A percentile compares a stretch with the other conserved stretches of the same genome.
Evolutionary conservation across 1,284 basidiomycete species (phyloP).

Genomic region (Mycena citricolor): DNA sequence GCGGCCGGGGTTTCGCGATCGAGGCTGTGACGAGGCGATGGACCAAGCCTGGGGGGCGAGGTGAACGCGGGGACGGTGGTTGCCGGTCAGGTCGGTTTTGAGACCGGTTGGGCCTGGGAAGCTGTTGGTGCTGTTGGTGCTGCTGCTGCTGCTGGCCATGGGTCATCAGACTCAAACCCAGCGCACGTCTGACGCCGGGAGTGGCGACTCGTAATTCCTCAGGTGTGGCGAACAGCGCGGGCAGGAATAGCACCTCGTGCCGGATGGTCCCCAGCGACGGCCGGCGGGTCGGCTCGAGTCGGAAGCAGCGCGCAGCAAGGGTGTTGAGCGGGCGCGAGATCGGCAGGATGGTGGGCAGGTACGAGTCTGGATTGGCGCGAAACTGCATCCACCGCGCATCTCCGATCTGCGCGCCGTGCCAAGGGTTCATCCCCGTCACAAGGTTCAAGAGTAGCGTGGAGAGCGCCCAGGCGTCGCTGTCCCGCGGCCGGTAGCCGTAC

Average conservation of each 20-base stretch:
- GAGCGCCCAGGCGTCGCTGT: constrained; percentile 79
- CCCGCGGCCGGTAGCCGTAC: constrained; percentile 2
- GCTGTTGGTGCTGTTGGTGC: too few species aligned
- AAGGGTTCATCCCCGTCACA: constrained; percentile 70
- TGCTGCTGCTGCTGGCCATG: constrained; percentile 1
- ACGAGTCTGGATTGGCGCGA: constrained; percentile 52
- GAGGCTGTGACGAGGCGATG: too few species aligned
- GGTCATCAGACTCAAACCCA: background rate
- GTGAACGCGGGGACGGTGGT: too few species aligned
- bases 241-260: constrained; percentile 3
- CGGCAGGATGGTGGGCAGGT: constrained; percentile 37
- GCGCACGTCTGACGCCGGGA: constrained; percentile 3
- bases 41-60: too few species aligned
- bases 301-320: constrained; percentile 9
- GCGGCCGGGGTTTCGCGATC: too few species aligned
- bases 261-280: constrained; percentile 4
- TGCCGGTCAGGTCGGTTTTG: too few species aligned
- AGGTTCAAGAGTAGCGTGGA: constrained; percentile 71
- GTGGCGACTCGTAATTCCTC: constrained; percentile 9
- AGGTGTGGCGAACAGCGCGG: constrained; percentile 5
- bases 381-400: constrained; percentile 63
- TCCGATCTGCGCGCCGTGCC: constrained; percentile 57
- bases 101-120: too few species aligned
- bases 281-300: constrained; percentile 2
- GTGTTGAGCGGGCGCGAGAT: constrained; percentile 9